Evolutionary conservation across 2,329 filamentous ascomycete genomes (phyloP).

Genomic region (Boeremia lycopersici): DNA sequence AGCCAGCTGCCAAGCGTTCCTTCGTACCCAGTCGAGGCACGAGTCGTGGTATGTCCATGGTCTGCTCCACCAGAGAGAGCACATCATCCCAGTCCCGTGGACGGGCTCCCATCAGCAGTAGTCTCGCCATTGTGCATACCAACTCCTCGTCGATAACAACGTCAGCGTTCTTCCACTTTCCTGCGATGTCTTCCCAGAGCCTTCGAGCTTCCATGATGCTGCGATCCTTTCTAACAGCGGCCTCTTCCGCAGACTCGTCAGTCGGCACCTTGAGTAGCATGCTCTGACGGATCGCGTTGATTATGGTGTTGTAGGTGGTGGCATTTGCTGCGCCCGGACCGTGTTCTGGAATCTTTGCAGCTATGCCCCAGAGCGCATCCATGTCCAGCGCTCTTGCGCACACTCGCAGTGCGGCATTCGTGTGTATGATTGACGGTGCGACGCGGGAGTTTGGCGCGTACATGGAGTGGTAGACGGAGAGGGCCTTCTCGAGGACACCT

Average conservation of each 20-base stretch:
- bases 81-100: conserved; percentile 72
- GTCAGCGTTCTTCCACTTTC: conserved; percentile 74
- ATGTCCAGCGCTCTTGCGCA: conserved; percentile 77
- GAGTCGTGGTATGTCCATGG: conserved; percentile 74
- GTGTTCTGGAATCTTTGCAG: conserved; percentile 70
- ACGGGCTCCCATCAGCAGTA: conserved; percentile 70
- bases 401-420: conserved; percentile 85
- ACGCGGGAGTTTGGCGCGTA: conserved; percentile 66
- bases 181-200: conserved; percentile 80
- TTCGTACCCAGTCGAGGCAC: conserved; percentile 45
- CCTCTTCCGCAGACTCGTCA: conserved; percentile 37
- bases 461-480: conserved; percentile 80
- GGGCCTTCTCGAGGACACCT: conserved; percentile 69
- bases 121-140: conserved; percentile 78
- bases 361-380: conserved; percentile 79
- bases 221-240: conserved; percentile 42
- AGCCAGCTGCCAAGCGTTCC: conserved; percentile 33
- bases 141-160: conserved; percentile 78
- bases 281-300: conserved; percentile 70
- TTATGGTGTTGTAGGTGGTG: conserved; percentile 79
- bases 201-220: conserved; percentile 70
- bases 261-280: conserved; percentile 33
- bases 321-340: conserved; percentile 69
- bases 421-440: conserved; percentile 77
- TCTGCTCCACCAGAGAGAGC: conserved; percentile 77